Evolutionary conservation across 1,139 yeast species (phyloP).

Genomic region (Ogataea hybrid): DNA sequence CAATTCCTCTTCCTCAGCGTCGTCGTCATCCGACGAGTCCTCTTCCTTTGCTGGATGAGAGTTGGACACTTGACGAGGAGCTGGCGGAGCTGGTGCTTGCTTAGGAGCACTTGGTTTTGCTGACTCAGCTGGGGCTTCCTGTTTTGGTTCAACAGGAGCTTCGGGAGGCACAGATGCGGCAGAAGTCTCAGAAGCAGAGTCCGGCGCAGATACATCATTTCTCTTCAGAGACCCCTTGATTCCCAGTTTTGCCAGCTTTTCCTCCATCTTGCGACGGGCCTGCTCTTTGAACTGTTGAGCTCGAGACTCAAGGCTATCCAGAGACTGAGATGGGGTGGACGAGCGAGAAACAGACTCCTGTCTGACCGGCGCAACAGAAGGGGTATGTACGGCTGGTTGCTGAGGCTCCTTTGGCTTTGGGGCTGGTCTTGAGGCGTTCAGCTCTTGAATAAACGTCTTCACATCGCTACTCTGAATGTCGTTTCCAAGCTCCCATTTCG

Average conservation of each 20-base stretch:
- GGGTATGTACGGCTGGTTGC: background rate
- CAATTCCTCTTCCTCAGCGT: slow-evolving; percentile 35
- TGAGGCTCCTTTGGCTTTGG: slow-evolving; percentile 1
- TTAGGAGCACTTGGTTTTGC: background rate
- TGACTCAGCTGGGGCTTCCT: too few relatives aligned
- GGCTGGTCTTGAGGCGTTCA: slow-evolving; percentile 38
- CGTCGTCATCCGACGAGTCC: slow-evolving; percentile 34
- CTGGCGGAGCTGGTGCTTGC: slow-evolving; percentile 24
- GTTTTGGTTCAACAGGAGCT: too few relatives aligned
- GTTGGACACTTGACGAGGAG: slow-evolving; percentile 18
- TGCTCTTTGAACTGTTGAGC: slow-evolving; percentile 86
- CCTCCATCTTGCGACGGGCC: slow-evolving; percentile 88
- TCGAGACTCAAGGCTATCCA: slow-evolving; percentile 51
- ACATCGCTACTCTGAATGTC: slow-evolving; percentile 70
- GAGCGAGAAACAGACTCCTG: slow-evolving; percentile 1
- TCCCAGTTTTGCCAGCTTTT: slow-evolving; percentile 83
- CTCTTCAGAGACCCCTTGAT: slow-evolving; percentile 42
- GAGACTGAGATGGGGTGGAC: slow-evolving; percentile 2
- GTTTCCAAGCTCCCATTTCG: slow-evolving; percentile 83
- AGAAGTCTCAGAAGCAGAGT: background rate
- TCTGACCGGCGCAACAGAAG: background rate
- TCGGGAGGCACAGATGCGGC: background rate
- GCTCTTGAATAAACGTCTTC: slow-evolving; percentile 55
- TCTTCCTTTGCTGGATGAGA: slow-evolving; percentile 16
- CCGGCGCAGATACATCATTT: background rate